Base-by-base conservation (phyloP, 495 filamentous ascomycete genomes). In the Penicillium bialowiezense region DNA sequence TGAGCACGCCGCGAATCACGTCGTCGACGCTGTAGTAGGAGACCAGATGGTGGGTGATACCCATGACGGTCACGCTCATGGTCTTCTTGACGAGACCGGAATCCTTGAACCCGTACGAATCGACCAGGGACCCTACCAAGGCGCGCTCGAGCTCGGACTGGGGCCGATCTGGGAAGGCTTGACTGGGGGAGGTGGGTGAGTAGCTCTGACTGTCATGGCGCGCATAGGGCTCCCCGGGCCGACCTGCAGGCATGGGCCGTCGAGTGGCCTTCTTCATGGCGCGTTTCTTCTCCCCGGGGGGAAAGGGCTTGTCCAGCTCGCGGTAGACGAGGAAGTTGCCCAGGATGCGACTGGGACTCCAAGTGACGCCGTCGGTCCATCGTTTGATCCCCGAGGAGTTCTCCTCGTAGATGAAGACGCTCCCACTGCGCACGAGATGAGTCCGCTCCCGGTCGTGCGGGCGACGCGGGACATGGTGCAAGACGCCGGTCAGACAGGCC, bases 81-180 rank as follows among this genome's bases (percentile, higher is more conserved):
- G 91, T 96, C 76, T 95, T 96, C 73, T 97, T 97, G 21, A 96
- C 81, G 47, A 96, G 65, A 0, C 91, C 91, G 2, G 83, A 80
- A 34, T 83, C 77, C 68, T 90, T 92, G 77, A 96, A 96, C 18
- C 82, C 83, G 63, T 96, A 96, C 0, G 86, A 89, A 65, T 95
- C 90, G 3, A 88, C 76, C 20, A 96, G 75, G 7, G 90, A 95
- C 23, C 91, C 91, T 29, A 93, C 80, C 47, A 90, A 72, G 3
- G 79, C 75, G 15, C 91, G 79, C 45, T 91, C 85, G 33, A 77
- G 60, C 47, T 80, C 83, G 24, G 70, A 71, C 48, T 73, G 73
- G 2, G 72, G 48, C 14, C 68, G 65, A 13, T 75, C 65, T 12
- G 69, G 62, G 28, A 67, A 72, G 9, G 73, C 63, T 0, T 69